A percentile compares a stretch with the other conserved stretches of the same genome.
Evolutionary conservation across 2,329 filamentous ascomycete species (phyloP).

Genomic region (Westerdykella ornata): DNA sequence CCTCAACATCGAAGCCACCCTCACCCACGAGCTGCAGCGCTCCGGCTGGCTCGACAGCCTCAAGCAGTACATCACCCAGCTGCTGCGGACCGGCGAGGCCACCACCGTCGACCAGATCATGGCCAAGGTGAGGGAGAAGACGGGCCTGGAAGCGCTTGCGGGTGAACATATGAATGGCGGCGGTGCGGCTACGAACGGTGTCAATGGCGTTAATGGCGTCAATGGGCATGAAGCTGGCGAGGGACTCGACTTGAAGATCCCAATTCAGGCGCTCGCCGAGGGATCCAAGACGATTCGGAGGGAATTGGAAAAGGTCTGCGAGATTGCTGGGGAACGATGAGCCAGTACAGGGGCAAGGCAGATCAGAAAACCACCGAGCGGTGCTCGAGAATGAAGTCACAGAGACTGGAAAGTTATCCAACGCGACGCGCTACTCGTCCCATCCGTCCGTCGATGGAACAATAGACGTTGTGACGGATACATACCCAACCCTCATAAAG

Average conservation of each 20-base stretch:
- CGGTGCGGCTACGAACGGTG: slow-evolving; percentile 14
- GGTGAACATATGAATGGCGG: not conserved
- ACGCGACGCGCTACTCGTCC: too few species aligned
- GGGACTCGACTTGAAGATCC: slow-evolving; percentile 41
- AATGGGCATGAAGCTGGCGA: slow-evolving; percentile 34
- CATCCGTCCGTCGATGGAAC: too few species aligned
- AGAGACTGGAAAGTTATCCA: too few species aligned
- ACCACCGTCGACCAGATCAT: slow-evolving; percentile 53
- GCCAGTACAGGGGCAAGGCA: not conserved
- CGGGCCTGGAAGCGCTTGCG: slow-evolving; percentile 6
- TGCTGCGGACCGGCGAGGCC: slow-evolving; percentile 53
- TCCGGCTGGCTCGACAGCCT: slow-evolving; percentile 55
- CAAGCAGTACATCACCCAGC: slow-evolving; percentile 48
- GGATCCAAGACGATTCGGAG: slow-evolving; percentile 48
- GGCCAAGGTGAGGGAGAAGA: slow-evolving; percentile 44
- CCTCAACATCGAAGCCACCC: slow-evolving; percentile 49
- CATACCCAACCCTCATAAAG: too few species aligned
- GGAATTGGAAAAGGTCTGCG: slow-evolving; percentile 47
- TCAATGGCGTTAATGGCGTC: slow-evolving; percentile 25
- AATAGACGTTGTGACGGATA: too few species aligned
- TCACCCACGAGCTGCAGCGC: slow-evolving; percentile 51
- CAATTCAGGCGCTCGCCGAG: slow-evolving; percentile 44
- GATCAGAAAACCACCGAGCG: too few species aligned
- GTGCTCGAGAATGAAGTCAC: too few species aligned
- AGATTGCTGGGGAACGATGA: slow-evolving; percentile 19